Evolutionary conservation across 805 yeast genomes (phyloP).

Genomic region (Tetrapisispora nanseiensis): DNA sequence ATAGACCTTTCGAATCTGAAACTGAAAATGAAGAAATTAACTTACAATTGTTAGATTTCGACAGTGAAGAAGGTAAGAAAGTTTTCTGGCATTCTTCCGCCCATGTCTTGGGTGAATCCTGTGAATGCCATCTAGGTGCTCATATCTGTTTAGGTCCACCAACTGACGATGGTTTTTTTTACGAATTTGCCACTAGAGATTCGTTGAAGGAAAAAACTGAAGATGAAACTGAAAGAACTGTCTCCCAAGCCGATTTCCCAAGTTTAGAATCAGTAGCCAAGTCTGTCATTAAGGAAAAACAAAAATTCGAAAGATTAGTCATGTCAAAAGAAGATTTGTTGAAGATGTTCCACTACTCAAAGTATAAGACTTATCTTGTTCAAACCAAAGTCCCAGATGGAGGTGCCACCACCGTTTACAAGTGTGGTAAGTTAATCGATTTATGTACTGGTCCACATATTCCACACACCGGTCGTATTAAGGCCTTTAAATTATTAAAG

Average conservation of each 20-base stretch:
- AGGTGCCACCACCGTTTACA: conserved; percentile 89
- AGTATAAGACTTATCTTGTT: conserved; percentile 85
- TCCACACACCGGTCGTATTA: conserved; percentile 93
- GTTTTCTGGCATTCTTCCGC: conserved; percentile 99
- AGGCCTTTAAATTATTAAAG: conserved; percentile 87
- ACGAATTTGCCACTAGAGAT: conserved; percentile 72
- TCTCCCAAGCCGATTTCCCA: conserved; percentile 74
- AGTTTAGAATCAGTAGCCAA: conserved; percentile 79
- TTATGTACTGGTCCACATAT: conserved; percentile 97
- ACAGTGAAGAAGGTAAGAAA: conserved; percentile 84
- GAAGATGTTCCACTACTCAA: conserved; percentile 90
- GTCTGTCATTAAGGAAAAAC: conserved; percentile 88
- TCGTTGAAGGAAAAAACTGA: conserved; percentile 42
- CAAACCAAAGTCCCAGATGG: conserved; percentile 89
- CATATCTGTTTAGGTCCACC: conserved; percentile 94
- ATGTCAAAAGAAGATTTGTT: conserved; percentile 85
- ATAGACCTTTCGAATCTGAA: conserved; percentile 76
- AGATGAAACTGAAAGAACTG: conserved; percentile 59
- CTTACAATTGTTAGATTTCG: conserved; percentile 83
- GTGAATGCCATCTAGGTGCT: conserved; percentile 93
- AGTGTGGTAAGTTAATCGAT: conserved; percentile 96
- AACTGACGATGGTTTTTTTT: conserved; percentile 94
- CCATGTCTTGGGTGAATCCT: conserved; percentile 94
- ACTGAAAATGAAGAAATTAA: conserved; percentile 26
- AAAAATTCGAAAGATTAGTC: conserved; percentile 86